Conservation (phyloP, 2,329 filamentous ascomycete genomes). For the Penicillium sp. region DNA sequence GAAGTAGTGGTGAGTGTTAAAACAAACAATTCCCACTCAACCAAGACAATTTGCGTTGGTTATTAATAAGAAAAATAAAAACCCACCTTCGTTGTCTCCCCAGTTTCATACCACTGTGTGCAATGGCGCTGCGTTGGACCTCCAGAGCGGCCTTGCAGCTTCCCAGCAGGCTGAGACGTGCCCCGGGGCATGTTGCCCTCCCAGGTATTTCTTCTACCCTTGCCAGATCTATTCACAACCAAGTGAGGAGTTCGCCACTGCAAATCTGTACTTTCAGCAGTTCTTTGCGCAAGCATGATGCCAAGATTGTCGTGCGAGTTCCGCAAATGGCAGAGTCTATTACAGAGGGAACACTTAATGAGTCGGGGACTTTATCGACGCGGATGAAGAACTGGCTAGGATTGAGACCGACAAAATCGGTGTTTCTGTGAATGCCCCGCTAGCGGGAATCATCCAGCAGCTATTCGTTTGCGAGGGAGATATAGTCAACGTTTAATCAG, state of each 20-base stretch:
- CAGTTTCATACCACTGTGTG: neutral
- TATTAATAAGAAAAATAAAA: neutral
- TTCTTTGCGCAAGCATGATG: neutral
- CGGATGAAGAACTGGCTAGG: neutral
- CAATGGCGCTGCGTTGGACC: neutral
- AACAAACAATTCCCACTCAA: neutral
- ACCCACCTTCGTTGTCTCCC: neutral
- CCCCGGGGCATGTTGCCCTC: neutral
- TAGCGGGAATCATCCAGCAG: neutral
- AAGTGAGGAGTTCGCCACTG: neutral
- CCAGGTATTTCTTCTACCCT: neutral
- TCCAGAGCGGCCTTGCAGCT: neutral
- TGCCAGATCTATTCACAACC: neutral
- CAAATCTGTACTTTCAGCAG: neutral
- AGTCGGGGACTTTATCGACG: neutral
- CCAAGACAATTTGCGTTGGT: neutral
- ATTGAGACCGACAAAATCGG: neutral
- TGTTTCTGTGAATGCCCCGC: neutral
- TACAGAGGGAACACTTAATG: neutral
- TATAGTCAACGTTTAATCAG: neutral
- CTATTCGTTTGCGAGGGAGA: neutral
- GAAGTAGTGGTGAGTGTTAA: conserved; percentile 48
- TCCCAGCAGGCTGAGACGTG: neutral
- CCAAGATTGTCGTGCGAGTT: neutral
- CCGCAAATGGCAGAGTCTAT: neutral